These are phyloP conservation scores for Alternaria sp. DNA, from an alignment of 2,329 filamentous ascomycete genomes.

Conservation along the genomic window DNA sequence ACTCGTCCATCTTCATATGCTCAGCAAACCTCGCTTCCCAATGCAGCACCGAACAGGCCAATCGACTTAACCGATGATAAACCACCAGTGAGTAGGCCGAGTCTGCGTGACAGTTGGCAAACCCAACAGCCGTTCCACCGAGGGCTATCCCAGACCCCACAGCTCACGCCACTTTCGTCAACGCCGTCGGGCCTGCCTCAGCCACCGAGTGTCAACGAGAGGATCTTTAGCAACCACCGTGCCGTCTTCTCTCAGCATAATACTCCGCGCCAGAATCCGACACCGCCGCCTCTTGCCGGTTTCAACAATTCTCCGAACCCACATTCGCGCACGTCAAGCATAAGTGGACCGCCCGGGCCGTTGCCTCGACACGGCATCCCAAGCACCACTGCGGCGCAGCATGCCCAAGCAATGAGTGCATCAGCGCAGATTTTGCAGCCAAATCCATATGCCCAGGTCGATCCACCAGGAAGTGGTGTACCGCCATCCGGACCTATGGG, in stretches of 20 bases:
- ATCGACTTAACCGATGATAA: conserved; percentile 47
- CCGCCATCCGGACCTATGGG: conserved; percentile 44
- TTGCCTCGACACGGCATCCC: conserved; percentile 36
- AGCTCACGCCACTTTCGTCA: conserved; percentile 32
- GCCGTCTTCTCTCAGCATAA: conserved; percentile 47
- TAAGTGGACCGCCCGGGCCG: conserved; percentile 39
- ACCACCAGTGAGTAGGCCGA: conserved; percentile 24
- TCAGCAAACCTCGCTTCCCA: conserved; percentile 35
- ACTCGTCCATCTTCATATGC: conserved; percentile 34
- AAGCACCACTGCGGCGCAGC: conserved; percentile 29
- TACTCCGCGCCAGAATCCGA: conserved; percentile 41
- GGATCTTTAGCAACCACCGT: conserved; percentile 39
- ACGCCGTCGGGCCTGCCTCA: conserved; percentile 40
- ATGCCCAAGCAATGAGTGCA: conserved; percentile 27
- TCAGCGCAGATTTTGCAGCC: conserved; percentile 45
- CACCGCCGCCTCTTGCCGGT: conserved; percentile 41
- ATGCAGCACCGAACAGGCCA: conserved; percentile 32
- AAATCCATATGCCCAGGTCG: conserved; percentile 49
- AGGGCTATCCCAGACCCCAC: conserved; percentile 39
- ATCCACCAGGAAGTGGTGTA: conserved; percentile 40
- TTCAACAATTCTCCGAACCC: conserved; percentile 46
- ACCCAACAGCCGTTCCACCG: conserved; percentile 38
- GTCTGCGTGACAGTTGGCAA: conserved; percentile 42
- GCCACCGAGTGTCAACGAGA: conserved; percentile 31
- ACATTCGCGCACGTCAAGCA: conserved; percentile 47